Base-by-base conservation (phyloP, 306 rosid genomes). In the Crataegus laevigata region DNA sequence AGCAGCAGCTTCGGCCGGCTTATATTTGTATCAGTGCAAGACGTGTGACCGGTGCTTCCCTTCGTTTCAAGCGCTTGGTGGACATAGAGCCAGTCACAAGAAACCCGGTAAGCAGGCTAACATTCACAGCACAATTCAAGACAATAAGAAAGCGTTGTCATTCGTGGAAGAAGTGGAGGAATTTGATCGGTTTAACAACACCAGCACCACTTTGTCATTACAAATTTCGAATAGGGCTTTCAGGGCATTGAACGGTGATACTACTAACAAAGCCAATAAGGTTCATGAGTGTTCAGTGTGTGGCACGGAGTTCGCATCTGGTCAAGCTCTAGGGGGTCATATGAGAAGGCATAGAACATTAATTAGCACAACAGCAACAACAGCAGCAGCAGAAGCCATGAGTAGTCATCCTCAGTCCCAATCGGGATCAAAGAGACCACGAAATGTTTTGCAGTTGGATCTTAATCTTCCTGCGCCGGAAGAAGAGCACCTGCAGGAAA, bases 281-380 rank as follows among this genome's bases (percentile, higher is more conserved):
- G 82, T 88, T 76, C 98, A 94, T 11, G 94, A 85, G 81, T 94
- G 98, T 74, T 85, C 93, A 1, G 77, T 91, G 10, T 94, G 97
- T 68, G 89, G 94, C 11, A 87, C 94, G 40, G 94, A 89, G 38
- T 94, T 91, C 73, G 82, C 91, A 0, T 94, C 98, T 10, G 98
- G 98, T 0, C 98, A 94, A 87, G 98, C 98, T 17, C 84, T 94
- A 24, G 98, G 98, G 25, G 98, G 98, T 9, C 98, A 94, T 71
- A 94, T 94, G 98, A 86, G 98, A 51, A 65, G 97, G 70, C 98
- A 94, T 42, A 85, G 97, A 84, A 75, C 80, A 26, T 80, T 80
- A n/a, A 75, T 77, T 1, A 15, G 76, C 17, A 4, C 81, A 3
- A 10, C 62, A 57, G 24, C 78, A 0, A 69, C 87, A 4, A 5